phyloP scores from a whole-genome alignment of 1,284 basidiomycete species.

The Coriolopsis trogii region DNA sequence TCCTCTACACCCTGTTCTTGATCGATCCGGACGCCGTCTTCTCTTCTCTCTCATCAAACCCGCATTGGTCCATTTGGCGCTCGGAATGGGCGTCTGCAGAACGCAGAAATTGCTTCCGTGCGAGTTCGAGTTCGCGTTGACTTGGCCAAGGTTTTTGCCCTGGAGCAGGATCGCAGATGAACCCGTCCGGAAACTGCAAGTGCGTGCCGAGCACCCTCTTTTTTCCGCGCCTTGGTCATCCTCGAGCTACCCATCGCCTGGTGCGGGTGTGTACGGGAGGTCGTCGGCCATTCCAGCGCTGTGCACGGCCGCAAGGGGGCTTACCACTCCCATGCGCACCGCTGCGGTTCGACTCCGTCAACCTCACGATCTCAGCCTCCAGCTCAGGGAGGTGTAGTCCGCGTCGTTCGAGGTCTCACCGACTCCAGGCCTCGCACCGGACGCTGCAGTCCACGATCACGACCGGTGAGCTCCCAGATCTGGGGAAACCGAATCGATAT shows the following conservation, averaged over 20 bases:
- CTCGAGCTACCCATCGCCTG: constrained; percentile 23
- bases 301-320: too few species aligned
- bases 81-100: too few species aligned
- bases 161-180: background rate
- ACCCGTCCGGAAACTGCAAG: constrained; percentile 14
- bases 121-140: background rate
- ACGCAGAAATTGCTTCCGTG: background rate
- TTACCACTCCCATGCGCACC: constrained; percentile 1
- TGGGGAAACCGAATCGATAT: background rate
- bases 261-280: constrained; percentile 17
- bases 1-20: too few species aligned
- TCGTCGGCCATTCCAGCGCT: constrained; percentile 16
- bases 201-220: constrained; percentile 8
- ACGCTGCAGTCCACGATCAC: background rate
- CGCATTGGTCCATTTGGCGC: too few species aligned
- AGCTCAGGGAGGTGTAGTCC: too few species aligned
- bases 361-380: too few species aligned
- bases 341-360: background rate
- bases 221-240: constrained; percentile 10
- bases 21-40: too few species aligned
- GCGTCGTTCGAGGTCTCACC: too few species aligned
- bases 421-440: too few species aligned
- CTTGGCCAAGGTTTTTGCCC: background rate
- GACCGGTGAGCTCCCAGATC: background rate
- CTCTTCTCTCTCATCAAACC: too few species aligned